phyloP scores from a whole-genome alignment of 75 land plant genomes.

The Picea sitchensis region DNA sequence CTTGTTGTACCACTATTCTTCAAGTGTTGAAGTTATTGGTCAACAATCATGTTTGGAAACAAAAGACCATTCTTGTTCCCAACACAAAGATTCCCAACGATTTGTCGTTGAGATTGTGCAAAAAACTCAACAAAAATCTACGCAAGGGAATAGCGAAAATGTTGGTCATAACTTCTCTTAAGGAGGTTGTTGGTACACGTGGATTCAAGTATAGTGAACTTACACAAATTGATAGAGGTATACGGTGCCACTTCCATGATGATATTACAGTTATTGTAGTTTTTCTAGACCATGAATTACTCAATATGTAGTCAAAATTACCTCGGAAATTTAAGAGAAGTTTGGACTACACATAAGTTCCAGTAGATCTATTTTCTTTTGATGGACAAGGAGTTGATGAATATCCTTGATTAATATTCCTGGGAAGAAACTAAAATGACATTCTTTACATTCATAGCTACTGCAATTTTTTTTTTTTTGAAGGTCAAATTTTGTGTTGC shows the following conservation, averaged over 20 bases:
- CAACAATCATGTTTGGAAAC: slow-evolving; percentile 86
- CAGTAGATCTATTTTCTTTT: slow-evolving; percentile 30
- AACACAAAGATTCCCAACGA: slow-evolving; percentile 81
- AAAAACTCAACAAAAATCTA: too few relatives aligned
- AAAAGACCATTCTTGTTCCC: slow-evolving; percentile 96
- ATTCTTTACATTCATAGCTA: background rate
- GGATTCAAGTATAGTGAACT: slow-evolving; percentile 69
- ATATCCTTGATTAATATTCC: background rate
- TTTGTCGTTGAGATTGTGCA: background rate
- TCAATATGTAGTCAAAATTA: slow-evolving; percentile 27
- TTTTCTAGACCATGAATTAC: slow-evolving; percentile 41
- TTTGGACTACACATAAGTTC: slow-evolving; percentile 15
- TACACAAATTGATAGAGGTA: slow-evolving; percentile 69
- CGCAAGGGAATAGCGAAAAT: slow-evolving; percentile 53
- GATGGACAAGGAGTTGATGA: background rate
- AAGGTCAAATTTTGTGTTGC: slow-evolving; percentile 6
- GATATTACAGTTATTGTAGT: slow-evolving; percentile 64
- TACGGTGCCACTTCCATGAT: slow-evolving; percentile 62
- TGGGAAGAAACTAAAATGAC: background rate
- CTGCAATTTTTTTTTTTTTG: slow-evolving; percentile 1
- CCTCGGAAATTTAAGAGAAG: slow-evolving; percentile 40
- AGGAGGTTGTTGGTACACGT: slow-evolving; percentile 53
- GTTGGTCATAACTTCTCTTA: slow-evolving; percentile 51
- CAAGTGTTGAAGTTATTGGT: slow-evolving; percentile 92
- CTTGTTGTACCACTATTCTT: slow-evolving; percentile 91